Conservation (phyloP, 1,284 basidiomycete species). For the Schizopora paradoxa region DNA sequence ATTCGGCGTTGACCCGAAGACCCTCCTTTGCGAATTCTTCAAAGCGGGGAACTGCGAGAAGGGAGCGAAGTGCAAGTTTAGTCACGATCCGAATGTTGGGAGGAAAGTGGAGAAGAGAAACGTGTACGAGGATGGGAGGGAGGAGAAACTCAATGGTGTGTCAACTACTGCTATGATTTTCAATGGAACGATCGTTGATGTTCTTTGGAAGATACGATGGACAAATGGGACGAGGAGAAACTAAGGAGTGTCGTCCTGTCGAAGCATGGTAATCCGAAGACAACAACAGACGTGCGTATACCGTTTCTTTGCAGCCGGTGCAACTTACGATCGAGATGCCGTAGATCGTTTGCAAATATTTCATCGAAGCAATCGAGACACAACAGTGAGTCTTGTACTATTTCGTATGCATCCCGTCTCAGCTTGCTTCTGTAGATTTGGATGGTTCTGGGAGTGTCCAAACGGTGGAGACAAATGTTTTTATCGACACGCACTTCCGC, state of each 20-base stretch:
- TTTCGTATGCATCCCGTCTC: background rate
- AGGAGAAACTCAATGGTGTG: conserved; percentile 73
- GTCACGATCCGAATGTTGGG: conserved; percentile 84
- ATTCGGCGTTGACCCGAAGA: conserved; percentile 94
- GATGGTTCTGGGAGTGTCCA: conserved; percentile 94
- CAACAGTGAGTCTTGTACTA: conserved; percentile 59
- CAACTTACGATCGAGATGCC: conserved; percentile 2
- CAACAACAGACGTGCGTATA: conserved; percentile 81
- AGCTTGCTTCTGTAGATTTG: conserved; percentile 47
- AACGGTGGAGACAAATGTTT: conserved; percentile 83
- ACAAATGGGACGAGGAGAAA: conserved; percentile 96
- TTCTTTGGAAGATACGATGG: conserved; percentile 80
- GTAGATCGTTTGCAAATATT: conserved; percentile 95
- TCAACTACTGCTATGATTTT: conserved; percentile 18
- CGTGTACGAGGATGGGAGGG: conserved; percentile 86
- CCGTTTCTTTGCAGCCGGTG: conserved; percentile 3
- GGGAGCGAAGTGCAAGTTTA: conserved; percentile 93
- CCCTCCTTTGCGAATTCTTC: conserved; percentile 82
- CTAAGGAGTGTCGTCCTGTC: conserved; percentile 81
- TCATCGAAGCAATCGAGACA: conserved; percentile 94
- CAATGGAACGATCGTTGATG: conserved; percentile 8
- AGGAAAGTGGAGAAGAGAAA: conserved; percentile 97
- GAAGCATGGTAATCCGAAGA: conserved; percentile 88
- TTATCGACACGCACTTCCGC: conserved; percentile 93
- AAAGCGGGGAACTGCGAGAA: conserved; percentile 90